A percentile compares a stretch with the other conserved stretches of the same genome.
These are phyloP conservation scores for Sistotremastrum niveocremeum DNA, from an alignment of 768 basidiomycete species.

Conservation along the genomic window DNA sequence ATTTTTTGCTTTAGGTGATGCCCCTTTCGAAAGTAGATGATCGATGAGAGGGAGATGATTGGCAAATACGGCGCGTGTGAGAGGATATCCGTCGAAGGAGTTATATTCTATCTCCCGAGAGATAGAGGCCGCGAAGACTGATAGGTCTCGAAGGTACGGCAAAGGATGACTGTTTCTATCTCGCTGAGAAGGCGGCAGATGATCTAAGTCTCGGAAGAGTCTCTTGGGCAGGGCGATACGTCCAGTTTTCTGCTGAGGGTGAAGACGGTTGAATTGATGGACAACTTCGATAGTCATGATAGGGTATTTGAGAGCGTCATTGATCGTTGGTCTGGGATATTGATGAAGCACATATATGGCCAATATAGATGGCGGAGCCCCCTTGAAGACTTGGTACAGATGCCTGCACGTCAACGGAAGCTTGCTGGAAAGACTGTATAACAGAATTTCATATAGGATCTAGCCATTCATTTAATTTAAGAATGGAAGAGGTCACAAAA, in stretches of 20 bases:
- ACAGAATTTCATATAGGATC: conserved; percentile 72
- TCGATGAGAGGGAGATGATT: conserved; percentile 48
- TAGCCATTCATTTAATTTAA: conserved; percentile 17
- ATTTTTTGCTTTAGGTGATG: conserved; percentile 49
- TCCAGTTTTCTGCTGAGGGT: not conserved
- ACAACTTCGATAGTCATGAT: no score
- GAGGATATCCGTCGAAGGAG: conserved; percentile 68
- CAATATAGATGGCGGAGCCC: conserved; percentile 41
- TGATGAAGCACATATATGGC: conserved; percentile 49
- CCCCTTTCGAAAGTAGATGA: conserved; percentile 59
- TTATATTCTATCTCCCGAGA: conserved; percentile 31
- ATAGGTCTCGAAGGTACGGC: conserved; percentile 50
- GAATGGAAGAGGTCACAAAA: not conserved
- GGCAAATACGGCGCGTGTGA: conserved; percentile 64
- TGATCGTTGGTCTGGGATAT: no score
- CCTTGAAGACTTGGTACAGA: conserved; percentile 39
- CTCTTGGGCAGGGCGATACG: conserved; percentile 43
- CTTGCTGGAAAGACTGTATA: conserved; percentile 47
- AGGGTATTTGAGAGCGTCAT: no score
- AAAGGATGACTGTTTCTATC: conserved; percentile 30
- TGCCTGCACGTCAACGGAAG: conserved; percentile 47
- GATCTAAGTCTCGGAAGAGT: conserved; percentile 43
- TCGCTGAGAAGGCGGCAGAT: conserved; percentile 9
- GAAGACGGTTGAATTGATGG: conserved; percentile 8
- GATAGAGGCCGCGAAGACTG: conserved; percentile 18